These are phyloP conservation scores for Emmonsiellopsis sp. DNA, from an alignment of 2,329 filamentous ascomycete genomes.

Conservation along the genomic window DNA sequence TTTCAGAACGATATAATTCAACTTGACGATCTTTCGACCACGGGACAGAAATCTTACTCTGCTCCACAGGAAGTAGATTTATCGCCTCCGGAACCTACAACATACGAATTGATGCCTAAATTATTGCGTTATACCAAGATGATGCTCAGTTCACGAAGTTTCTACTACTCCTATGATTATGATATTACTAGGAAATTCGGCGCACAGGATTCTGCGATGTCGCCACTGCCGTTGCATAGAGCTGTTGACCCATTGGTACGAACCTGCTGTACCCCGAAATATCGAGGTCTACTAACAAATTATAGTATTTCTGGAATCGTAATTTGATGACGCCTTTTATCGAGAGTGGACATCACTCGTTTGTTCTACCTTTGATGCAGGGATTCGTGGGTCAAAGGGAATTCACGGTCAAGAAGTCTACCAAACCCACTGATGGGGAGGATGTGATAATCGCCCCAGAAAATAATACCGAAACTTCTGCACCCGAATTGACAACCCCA, in stretches of 20 bases:
- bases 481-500: conserved; percentile 20
- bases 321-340: conserved; percentile 67
- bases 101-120: conserved; percentile 64
- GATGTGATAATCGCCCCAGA: conserved; percentile 15
- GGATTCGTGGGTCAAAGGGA: conserved; percentile 83
- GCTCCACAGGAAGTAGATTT: neutral
- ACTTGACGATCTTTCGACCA: conserved; percentile 11
- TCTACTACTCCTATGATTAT: conserved; percentile 92
- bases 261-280: conserved; percentile 4
- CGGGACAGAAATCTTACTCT: conserved; percentile 1
- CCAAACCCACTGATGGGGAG: conserved; percentile 10
- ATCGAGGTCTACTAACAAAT: neutral
- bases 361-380: conserved; percentile 78
- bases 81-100: conserved; percentile 22
- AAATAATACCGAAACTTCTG: conserved; percentile 26
- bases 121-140: conserved; percentile 75
- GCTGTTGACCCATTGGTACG: conserved; percentile 59
- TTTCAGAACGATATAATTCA: conserved; percentile 8
- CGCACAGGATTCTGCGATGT: conserved; percentile 29
- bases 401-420: conserved; percentile 58
- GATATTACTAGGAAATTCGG: conserved; percentile 67
- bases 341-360: conserved; percentile 58
- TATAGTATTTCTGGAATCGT: conserved; percentile 81
- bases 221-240: conserved; percentile 56
- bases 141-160: conserved; percentile 76